Conservation (phyloP, 345 rosid genomes). For the Gossypium anomalum region DNA sequence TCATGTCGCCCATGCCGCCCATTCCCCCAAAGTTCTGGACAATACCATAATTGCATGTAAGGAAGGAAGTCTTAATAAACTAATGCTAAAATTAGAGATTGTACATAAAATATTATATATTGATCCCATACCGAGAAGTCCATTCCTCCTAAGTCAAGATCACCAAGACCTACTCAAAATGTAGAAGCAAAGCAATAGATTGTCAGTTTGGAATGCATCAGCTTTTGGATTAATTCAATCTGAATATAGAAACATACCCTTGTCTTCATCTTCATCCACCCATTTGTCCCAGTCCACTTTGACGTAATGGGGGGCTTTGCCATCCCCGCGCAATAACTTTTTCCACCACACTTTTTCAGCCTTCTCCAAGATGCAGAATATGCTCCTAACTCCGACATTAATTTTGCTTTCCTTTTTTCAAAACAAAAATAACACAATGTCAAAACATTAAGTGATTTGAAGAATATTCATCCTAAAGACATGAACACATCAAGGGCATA, state of each 20-base stretch:
- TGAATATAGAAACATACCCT: constrained; percentile 15
- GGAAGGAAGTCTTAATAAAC: neutral
- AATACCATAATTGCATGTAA: neutral
- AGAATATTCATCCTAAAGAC: neutral
- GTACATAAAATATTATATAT: neutral
- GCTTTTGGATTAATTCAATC: neutral
- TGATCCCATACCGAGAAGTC: constrained; percentile 62
- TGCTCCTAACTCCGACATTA: constrained; percentile 61
- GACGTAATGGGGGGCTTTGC: constrained; percentile 66
- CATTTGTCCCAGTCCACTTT: constrained; percentile 94
- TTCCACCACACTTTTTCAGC: constrained; percentile 78
- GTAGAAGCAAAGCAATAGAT: constrained; percentile 1
- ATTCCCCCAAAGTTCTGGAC: constrained; percentile 39
- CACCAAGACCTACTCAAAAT: constrained; percentile 44
- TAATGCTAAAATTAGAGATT: neutral
- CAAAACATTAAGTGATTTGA: neutral
- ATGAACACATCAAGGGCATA: neutral
- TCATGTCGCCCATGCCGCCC: constrained; percentile 21
- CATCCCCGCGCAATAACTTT: constrained; percentile 55
- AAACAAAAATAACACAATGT: neutral
- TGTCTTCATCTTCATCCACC: constrained; percentile 88
- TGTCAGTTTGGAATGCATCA: neutral
- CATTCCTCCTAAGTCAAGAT: constrained; percentile 67
- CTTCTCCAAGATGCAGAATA: constrained; percentile 71
- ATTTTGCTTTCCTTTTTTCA: constrained; percentile 61